These are phyloP conservation scores for Proteromonas lacertae DNA, from an alignment of 352 stramenopile genomes.

Conservation along the genomic window DNA sequence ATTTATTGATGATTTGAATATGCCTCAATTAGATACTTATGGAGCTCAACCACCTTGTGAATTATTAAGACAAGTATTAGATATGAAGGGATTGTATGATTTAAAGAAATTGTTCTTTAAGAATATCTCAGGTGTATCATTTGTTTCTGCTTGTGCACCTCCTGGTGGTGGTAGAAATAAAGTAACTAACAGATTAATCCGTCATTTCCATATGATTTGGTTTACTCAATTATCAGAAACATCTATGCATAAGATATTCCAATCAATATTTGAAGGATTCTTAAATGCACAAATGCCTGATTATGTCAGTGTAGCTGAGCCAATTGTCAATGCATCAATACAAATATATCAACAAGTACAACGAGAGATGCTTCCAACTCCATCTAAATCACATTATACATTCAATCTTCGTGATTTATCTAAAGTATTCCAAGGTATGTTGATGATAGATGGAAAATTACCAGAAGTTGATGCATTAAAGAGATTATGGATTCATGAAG, in stretches of 20 bases:
- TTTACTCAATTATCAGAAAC: constrained; percentile 33
- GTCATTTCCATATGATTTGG: constrained; percentile 58
- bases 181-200: constrained; percentile 32
- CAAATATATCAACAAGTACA: constrained; percentile 43
- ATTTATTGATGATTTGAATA: constrained; percentile 66
- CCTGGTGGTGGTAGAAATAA: constrained; percentile 39
- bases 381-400: constrained; percentile 55
- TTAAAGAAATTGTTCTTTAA: constrained; percentile 68
- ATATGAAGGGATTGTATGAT: constrained; percentile 50
- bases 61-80: constrained; percentile 46
- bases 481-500: constrained; percentile 52
- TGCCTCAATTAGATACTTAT: constrained; percentile 56
- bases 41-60: constrained; percentile 56
- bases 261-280: constrained; percentile 45
- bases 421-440: constrained; percentile 56
- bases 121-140: constrained; percentile 28
- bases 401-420: constrained; percentile 64
- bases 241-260: constrained; percentile 33
- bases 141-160: constrained; percentile 34
- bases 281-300: constrained; percentile 23
- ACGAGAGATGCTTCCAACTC: constrained; percentile 43
- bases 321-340: constrained; percentile 44
- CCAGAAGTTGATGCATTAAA: constrained; percentile 13
- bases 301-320: constrained; percentile 23
- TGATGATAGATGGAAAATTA: constrained; percentile 29